Conservation (phyloP, 1,139 yeast genomes). For the Kodamaea plutei region DNA sequence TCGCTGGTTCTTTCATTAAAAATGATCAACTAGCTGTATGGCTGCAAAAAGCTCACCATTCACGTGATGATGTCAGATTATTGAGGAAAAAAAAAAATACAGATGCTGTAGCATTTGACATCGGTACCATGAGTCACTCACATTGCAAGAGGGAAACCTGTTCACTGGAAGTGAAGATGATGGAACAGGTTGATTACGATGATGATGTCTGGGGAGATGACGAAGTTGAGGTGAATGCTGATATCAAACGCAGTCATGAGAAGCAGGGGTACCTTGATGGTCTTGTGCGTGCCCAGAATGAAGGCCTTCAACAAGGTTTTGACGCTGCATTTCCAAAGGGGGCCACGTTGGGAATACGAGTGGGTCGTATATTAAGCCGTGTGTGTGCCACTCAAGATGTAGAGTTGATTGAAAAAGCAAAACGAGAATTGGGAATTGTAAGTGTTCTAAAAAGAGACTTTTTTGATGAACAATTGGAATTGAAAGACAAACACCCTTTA, state of each 20-base stretch:
- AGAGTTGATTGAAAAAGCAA: constrained; percentile 30
- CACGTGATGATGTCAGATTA: no score
- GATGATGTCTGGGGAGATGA: constrained; percentile 46
- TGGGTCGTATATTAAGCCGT: constrained; percentile 64
- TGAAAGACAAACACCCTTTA: constrained; percentile 25
- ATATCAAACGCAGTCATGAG: constrained; percentile 57
- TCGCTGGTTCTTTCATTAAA: no score
- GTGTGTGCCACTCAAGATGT: constrained; percentile 13
- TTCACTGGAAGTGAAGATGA: no score
- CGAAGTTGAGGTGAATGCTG: constrained; percentile 36
- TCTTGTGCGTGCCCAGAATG: constrained; percentile 62
- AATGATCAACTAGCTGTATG: no score
- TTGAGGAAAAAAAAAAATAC: no score
- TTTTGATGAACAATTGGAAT: constrained; percentile 48
- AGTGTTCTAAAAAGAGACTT: constrained; percentile 46
- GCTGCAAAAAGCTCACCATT: no score
- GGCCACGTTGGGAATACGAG: constrained; percentile 59
- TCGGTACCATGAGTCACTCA: no score
- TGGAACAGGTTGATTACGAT: no score
- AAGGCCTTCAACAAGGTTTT: constrained; percentile 72
- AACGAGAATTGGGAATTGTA: constrained; percentile 47
- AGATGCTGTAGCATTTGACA: no score
- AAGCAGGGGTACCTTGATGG: constrained; percentile 89
- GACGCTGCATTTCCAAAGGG: constrained; percentile 78
- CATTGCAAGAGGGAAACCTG: no score